Base-by-base conservation (phyloP, 441 rosid species). In the Syzygium malaccense region DNA sequence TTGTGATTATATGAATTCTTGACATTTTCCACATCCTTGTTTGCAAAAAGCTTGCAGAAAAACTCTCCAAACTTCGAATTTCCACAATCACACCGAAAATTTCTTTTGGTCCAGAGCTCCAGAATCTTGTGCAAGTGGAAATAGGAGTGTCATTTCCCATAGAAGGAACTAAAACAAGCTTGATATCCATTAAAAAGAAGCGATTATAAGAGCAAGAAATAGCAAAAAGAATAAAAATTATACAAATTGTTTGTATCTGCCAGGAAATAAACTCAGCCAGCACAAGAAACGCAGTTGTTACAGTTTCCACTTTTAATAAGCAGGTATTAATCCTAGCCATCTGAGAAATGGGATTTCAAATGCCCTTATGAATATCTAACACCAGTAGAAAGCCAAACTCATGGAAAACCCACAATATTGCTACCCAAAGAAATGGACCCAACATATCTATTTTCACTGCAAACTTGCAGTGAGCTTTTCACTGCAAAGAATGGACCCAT, bases 101-200 rank as follows among this genome's bases (percentile, higher is more conserved):
- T 95, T 88, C 99, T 95, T 93, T 97, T 97, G 91, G 99, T 98
- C 99, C 99, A 98, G 20, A 98, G 95, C 93, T 98, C 99, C 92
- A 98, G 93, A 86, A 96, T 92, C 99, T 96, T 87, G 91, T 87
- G 88, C 37, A 92, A 53, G 45, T 53, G 48, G 66, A 55, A 48
- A 88, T 12, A 88, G 26, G 75, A 80, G 60, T 13, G 84, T 37
- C 80, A 71, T 71, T 71, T 71, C 49, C 84, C 84, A 78, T 48
- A 25, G 12, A 45, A 45, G 53, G 53, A 78, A 25, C 45, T 25
- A 45, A 75, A 78, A 33, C 13, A 68, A 19, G 45, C 20, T 68
- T 33, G 18, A 75, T 7, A 25, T 7, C 86, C 32, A 75, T 66
- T 41, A 85, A 71, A 57, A 30, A 87, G 28, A 86, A 89, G 66